These are phyloP conservation scores for Chimonanthus praecox DNA, from an alignment of 164 flowering plant genomes.

Conservation along the genomic window DNA sequence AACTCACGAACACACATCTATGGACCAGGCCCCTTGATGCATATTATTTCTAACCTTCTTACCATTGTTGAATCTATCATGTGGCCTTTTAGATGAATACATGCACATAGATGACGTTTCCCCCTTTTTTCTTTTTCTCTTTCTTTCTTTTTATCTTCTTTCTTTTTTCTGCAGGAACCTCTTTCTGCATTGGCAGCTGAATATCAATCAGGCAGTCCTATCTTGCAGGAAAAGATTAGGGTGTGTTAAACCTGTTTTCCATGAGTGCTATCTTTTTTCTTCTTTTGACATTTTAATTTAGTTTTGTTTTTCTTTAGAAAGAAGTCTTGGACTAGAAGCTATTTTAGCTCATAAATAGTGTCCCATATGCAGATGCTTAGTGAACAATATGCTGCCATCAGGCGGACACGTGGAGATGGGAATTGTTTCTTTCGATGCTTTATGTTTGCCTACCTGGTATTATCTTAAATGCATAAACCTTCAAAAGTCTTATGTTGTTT, in stretches of 20 bases:
- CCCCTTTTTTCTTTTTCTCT: no score
- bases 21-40: background rate
- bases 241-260: conserved; percentile 21
- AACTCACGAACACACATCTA: background rate
- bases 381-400: conserved; percentile 64
- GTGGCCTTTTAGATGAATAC: background rate
- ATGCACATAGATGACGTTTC: background rate
- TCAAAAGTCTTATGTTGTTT: conserved; percentile 3
- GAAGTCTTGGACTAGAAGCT: background rate
- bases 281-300: background rate
- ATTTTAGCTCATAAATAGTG: background rate
- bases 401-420: conserved; percentile 96
- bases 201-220: conserved; percentile 74
- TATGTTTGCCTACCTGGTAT: conserved; percentile 94
- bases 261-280: background rate
- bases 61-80: background rate
- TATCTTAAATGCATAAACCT: conserved; percentile 22
- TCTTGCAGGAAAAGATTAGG: conserved; percentile 85
- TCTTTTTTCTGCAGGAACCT: conserved; percentile 60
- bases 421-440: conserved; percentile 95
- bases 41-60: background rate
- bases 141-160: no score
- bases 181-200: conserved; percentile 70
- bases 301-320: background rate
- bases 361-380: conserved; percentile 44